Percentiles rank a stretch among this genome's conserved stretches.
Evolutionary conservation across 2,329 filamentous ascomycete species (phyloP).

Genomic region (Fusarium sp.): DNA sequence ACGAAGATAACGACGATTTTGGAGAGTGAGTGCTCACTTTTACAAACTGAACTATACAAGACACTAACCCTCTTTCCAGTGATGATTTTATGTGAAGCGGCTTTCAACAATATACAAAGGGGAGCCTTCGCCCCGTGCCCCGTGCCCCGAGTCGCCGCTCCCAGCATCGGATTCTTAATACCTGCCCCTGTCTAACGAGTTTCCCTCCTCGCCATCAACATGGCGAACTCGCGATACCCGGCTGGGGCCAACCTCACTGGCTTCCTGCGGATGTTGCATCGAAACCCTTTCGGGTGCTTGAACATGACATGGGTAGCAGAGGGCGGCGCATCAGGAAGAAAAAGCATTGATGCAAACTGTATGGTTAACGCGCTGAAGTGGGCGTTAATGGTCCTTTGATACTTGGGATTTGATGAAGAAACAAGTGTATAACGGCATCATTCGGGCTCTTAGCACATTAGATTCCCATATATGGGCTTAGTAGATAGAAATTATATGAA

Average conservation of each 20-base stretch:
- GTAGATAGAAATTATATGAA: constrained; percentile 24
- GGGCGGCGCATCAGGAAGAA: constrained; percentile 15
- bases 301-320: constrained; percentile 18
- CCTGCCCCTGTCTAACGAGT: constrained; percentile 17
- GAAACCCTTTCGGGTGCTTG: constrained; percentile 14
- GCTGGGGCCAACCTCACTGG: constrained; percentile 8
- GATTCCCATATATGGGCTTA: constrained; percentile 15
- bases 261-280: constrained; percentile 20
- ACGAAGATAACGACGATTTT: constrained; percentile 79
- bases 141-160: constrained; percentile 17
- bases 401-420: constrained; percentile 18
- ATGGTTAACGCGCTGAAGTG: constrained; percentile 11
- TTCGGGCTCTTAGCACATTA: constrained; percentile 12
- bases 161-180: constrained; percentile 23
- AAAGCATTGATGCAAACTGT: constrained; percentile 16
- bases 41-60: background rate
- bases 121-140: constrained; percentile 16
- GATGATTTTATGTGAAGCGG: constrained; percentile 79
- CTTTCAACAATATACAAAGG: constrained; percentile 21
- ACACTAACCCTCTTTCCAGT: constrained; percentile 56
- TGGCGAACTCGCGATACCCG: constrained; percentile 8
- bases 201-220: constrained; percentile 2
- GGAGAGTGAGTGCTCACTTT: constrained; percentile 78
- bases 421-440: constrained; percentile 10
- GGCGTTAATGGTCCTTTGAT: constrained; percentile 8